These are phyloP conservation scores for Mycena rebaudengoi DNA, from an alignment of 768 basidiomycete species.

Conservation along the genomic window DNA sequence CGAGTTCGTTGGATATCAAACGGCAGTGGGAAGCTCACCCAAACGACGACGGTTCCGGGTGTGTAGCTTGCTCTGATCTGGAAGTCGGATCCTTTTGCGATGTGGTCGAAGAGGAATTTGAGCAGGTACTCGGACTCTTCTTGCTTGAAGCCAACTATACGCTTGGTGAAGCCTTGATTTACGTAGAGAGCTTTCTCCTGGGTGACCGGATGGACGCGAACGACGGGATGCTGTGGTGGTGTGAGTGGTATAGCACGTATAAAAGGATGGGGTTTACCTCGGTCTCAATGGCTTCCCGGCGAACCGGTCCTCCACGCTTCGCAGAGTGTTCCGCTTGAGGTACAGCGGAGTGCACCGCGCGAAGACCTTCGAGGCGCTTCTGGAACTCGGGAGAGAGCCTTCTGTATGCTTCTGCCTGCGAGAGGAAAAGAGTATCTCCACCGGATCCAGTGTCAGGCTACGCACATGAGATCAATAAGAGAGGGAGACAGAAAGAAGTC, in stretches of 20 bases:
- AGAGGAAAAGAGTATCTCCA: slow-evolving; percentile 66
- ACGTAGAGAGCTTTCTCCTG: slow-evolving; percentile 70
- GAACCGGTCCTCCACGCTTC: slow-evolving; percentile 52
- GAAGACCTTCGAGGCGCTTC: slow-evolving; percentile 64
- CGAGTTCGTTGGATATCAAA: background rate
- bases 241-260: background rate
- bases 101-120: slow-evolving; percentile 63
- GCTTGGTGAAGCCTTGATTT: slow-evolving; percentile 62
- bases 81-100: slow-evolving; percentile 59
- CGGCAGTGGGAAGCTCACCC: slow-evolving; percentile 46
- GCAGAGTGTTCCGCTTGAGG: slow-evolving; percentile 58
- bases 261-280: slow-evolving; percentile 39
- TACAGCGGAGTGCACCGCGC: slow-evolving; percentile 64
- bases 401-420: slow-evolving; percentile 67
- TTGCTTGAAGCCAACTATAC: slow-evolving; percentile 62
- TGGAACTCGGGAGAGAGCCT: slow-evolving; percentile 65
- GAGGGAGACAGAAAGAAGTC: no score
- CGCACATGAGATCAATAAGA: background rate
- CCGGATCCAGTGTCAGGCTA: slow-evolving; percentile 45
- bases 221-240: slow-evolving; percentile 55
- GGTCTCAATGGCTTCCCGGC: slow-evolving; percentile 58
- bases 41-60: slow-evolving; percentile 64
- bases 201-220: slow-evolving; percentile 67
- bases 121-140: slow-evolving; percentile 66
- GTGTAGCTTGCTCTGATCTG: slow-evolving; percentile 58